Conservation (phyloP, 2,329 filamentous ascomycete genomes). For the Westerdykella ornata region DNA sequence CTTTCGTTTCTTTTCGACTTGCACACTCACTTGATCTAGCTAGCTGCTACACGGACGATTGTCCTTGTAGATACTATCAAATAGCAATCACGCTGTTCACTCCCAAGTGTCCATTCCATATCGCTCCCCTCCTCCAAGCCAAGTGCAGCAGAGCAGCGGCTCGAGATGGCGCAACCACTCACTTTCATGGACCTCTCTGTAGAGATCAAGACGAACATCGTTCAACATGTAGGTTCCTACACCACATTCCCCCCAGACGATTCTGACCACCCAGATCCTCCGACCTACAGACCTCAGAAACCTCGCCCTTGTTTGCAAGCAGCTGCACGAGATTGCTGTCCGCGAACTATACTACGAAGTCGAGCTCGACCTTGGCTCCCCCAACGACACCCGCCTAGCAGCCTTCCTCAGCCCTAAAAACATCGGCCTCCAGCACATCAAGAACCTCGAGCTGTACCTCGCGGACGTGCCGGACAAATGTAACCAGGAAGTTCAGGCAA, state of each 20-base stretch:
- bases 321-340: conserved; percentile 43
- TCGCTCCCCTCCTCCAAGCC: no score
- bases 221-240: conserved; percentile 30
- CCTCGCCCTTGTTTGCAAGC: conserved; percentile 43
- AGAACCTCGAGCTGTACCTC: conserved; percentile 43
- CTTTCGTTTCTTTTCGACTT: no score
- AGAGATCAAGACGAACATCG: conserved; percentile 36
- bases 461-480: conserved; percentile 41
- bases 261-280: conserved; percentile 28
- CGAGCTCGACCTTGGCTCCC: conserved; percentile 42
- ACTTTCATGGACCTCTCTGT: conserved; percentile 33
- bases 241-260: background rate
- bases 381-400: conserved; percentile 40
- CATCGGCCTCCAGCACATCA: conserved; percentile 43
- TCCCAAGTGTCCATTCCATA: no score
- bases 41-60: no score
- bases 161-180: conserved; percentile 24
- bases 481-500: conserved; percentile 41
- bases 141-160: no score
- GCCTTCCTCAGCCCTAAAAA: conserved; percentile 44
- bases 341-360: conserved; percentile 44
- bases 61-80: no score
- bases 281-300: conserved; percentile 45
- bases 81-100: no score
- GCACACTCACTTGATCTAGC: no score